These are phyloP conservation scores for Russula sp. DNA, from an alignment of 768 basidiomycete species.

Conservation along the genomic window DNA sequence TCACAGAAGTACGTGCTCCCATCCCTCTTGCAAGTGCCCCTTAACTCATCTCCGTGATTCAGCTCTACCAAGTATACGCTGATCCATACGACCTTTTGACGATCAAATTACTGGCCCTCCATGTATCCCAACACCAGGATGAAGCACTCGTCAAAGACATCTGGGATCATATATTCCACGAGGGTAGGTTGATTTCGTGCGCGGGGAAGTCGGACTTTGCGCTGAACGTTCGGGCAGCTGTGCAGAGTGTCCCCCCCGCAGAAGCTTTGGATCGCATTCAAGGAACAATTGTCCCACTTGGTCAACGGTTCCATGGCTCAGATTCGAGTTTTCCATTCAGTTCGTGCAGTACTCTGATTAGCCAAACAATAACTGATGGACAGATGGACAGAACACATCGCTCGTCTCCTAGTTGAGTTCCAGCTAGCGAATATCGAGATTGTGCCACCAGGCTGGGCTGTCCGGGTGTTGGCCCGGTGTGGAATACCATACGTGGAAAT, in stretches of 20 bases:
- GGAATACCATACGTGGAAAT: slow-evolving; percentile 75
- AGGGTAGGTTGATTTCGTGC: slow-evolving; percentile 43
- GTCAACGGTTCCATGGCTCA: slow-evolving; percentile 85
- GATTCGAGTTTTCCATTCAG: slow-evolving; percentile 86
- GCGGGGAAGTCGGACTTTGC: not conserved
- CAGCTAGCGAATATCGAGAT: slow-evolving; percentile 52
- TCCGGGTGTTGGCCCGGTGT: slow-evolving; percentile 72
- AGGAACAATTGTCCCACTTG: slow-evolving; percentile 61
- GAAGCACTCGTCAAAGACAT: slow-evolving; percentile 74
- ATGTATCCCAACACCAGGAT: slow-evolving; percentile 91
- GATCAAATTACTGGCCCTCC: slow-evolving; percentile 83
- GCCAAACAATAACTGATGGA: not conserved
- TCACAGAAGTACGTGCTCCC: slow-evolving; percentile 67
- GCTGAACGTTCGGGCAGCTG: slow-evolving; percentile 34
- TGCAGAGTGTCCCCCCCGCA: slow-evolving; percentile 49
- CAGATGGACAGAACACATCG: slow-evolving; percentile 55
- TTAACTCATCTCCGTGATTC: slow-evolving; percentile 8
- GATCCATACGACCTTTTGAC: slow-evolving; percentile 78
- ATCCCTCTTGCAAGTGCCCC: not conserved
- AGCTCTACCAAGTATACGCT: slow-evolving; percentile 89
- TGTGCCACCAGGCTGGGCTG: slow-evolving; percentile 75
- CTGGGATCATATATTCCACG: slow-evolving; percentile 84
- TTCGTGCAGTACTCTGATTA: slow-evolving; percentile 37
- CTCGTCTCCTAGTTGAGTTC: slow-evolving; percentile 70
- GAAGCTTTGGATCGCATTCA: slow-evolving; percentile 58